These are phyloP conservation scores for Vaccinium myrtillus DNA, from an alignment of 148 eudicot species.

Conservation along the genomic window DNA sequence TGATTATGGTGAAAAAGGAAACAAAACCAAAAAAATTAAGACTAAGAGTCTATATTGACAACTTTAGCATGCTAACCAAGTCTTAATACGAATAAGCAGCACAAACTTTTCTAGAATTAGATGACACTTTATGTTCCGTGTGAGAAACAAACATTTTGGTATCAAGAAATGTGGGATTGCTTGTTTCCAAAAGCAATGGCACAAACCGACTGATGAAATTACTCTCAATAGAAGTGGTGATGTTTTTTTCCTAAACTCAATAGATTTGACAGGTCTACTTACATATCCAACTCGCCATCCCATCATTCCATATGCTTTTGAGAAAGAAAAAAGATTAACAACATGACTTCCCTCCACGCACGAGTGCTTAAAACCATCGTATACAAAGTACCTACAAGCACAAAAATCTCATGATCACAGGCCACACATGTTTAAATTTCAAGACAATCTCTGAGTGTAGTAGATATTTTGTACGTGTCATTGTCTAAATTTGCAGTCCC, in stretches of 20 bases:
- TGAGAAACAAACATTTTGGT: not conserved
- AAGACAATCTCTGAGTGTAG: not conserved
- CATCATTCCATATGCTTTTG: slow-evolving; percentile 38
- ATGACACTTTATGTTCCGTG: not conserved
- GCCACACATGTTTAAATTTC: not conserved
- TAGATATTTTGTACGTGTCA: not conserved
- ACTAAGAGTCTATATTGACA: not conserved
- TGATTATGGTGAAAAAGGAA: not conserved
- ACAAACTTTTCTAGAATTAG: not conserved
- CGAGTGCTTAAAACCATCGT: slow-evolving; percentile 28
- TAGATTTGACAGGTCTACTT: slow-evolving; percentile 6
- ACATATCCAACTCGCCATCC: slow-evolving; percentile 46
- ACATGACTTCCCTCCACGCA: slow-evolving; percentile 34
- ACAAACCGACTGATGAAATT: not conserved
- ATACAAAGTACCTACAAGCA: slow-evolving; percentile 28
- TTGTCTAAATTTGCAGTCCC: not conserved
- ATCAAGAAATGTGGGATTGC: not conserved
- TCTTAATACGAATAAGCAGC: not conserved
- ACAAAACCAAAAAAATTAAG: not conserved
- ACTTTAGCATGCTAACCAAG: not conserved
- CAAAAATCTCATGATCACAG: not conserved
- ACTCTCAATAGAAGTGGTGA: not conserved
- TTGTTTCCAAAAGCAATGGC: not conserved
- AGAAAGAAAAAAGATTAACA: slow-evolving; percentile 34
- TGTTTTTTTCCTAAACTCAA: not conserved